Evolutionary conservation across 148 eudicot genomes (phyloP).

Genomic region (Mesembryanthemum crystallinum): DNA sequence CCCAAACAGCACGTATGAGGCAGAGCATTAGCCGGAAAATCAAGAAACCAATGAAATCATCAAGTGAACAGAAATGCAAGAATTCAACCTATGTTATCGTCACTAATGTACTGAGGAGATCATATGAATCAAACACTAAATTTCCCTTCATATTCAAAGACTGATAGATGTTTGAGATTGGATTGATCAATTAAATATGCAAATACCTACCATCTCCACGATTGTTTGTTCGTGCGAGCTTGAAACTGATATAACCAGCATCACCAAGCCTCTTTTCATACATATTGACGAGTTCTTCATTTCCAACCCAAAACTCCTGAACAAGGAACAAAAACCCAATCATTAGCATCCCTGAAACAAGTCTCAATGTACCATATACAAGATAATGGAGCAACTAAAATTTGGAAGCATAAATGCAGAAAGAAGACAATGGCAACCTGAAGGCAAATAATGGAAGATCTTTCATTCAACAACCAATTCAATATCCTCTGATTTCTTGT

Average conservation of each 20-base stretch:
- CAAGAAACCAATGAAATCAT: neutral
- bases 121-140: neutral
- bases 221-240: conserved; percentile 94
- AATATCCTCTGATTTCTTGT: conserved; percentile 77
- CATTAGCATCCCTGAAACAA: conserved; percentile 13
- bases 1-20: neutral
- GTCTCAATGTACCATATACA: neutral
- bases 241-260: conserved; percentile 80
- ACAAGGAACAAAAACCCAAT: conserved; percentile 20
- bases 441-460: conserved; percentile 95
- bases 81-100: neutral
- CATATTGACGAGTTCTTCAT: conserved; percentile 86
- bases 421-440: conserved; percentile 50
- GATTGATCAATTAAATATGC: neutral
- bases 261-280: conserved; percentile 84
- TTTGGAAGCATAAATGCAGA: conserved; percentile 7
- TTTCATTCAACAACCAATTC: conserved; percentile 86
- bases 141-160: neutral
- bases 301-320: conserved; percentile 99
- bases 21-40: neutral
- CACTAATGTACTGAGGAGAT: neutral
- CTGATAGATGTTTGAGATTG: neutral
- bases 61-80: neutral
- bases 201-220: conserved; percentile 81
- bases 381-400: neutral